Evolutionary conservation across 2,329 filamentous ascomycete genomes (phyloP), one percentile per base, ranked within the genome.

Genomic region (Stachybotrys elegans): DNA sequence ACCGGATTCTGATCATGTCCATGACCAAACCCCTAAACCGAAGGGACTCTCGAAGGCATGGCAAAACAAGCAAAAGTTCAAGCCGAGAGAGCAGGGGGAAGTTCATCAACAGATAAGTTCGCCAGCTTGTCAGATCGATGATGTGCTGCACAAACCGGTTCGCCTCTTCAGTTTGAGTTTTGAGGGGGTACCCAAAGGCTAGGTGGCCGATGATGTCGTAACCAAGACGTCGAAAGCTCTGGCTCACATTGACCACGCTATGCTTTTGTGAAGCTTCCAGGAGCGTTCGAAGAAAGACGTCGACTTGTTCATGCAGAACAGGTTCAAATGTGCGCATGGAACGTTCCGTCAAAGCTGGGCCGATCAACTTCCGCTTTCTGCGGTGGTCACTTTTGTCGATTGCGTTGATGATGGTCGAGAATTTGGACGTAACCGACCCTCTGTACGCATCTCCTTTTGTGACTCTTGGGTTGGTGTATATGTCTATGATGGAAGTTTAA

Each of bases 301-400:
- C 42, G 12, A 50, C 42, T 29, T 48, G 29, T 17, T 42, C n/a
- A 3, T 22, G 13, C 48, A 50, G 42, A 4, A 32, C 40, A 7
- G 48, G 45, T 37, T 50, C 46, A 23, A 50, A 48, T 12, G 12
- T 27, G 16, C 43, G 48, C 43, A 46, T 48, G 12, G 45, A 37
- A 11, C 38, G 34, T 8, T 50, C 43, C 14, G 43, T 41, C 6
- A 48, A 13, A 17, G 38, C 34, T 16, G 31, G 23, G 32, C 45
- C 37, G 36, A 46, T 25, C 6, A 45, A 22, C 34, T 44, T 43
- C 22, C 48, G 40, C 35, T 41, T 40, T 6, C 16, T 6, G n/a
- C 40, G 43, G 25, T 50, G 48, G 4, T 31, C 19, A 11, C 14
- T 20, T 2, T 22, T 29, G 29, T 50, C 43, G 16, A 43, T 13